Base-by-base conservation (phyloP, 345 rosid species). In the Euphorbia peplus region DNA sequence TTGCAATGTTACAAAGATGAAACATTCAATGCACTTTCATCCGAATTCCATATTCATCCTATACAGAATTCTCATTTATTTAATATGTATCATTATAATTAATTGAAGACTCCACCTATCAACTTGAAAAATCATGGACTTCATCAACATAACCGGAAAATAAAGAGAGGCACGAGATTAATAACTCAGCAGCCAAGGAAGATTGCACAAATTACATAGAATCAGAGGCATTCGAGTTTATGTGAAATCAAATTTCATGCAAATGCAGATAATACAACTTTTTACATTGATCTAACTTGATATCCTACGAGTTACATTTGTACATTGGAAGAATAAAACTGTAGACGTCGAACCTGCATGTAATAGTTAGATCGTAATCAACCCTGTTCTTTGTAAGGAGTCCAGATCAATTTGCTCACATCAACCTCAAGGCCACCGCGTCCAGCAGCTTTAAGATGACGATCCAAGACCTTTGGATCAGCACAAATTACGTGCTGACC, bases 401-500 rank as follows among this genome's bases (percentile, higher is more conserved):
- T 91, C 98, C 99, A 95, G 73, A 95, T 95, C 84, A 95, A 68
- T 78, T 95, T 92, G 89, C 96, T 82, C 70, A 84, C 99, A 69
- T 95, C 99, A 47, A 95, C 99, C 66, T 87, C 98, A 9, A 91
- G 98, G 67, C 98, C 99, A 22, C 98, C 99, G 1, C 93, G 84
- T 7, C 99, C 99, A 11, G 98, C 99, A 7, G 99, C 97, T 85
- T 95, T 95, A 66, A 95, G 83, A 77, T 95, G 99, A 19, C 99
- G 92, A 67, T 95, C 99, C 77, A 95, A 79, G 3, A 95, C 93
- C 77, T 95, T 95, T 8, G 98, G 99, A 76, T 95, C 98, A 0
- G 99, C 99, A 60, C 99, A 95, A 52, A 95, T 95, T 57, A 92
- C 98, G 30, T 95, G 98, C 75, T 95, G 99, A 63, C 99, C 99